Base-by-base conservation (phyloP, 768 basidiomycete genomes). In the Lactifluus hygrophoroides region DNA sequence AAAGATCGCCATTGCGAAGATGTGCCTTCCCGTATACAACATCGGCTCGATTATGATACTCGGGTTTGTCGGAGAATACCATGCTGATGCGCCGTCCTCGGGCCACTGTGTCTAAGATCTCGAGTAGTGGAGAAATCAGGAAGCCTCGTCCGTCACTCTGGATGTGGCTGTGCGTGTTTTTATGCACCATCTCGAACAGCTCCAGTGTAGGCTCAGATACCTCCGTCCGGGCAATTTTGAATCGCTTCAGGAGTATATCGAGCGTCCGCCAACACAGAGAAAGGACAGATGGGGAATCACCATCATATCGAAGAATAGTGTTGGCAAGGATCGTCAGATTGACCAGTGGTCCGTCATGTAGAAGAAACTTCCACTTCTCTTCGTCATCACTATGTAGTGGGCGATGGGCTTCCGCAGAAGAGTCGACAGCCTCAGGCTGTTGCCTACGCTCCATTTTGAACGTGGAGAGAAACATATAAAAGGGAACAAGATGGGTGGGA, bases 261-360 rank as follows among this genome's bases (percentile, higher is more conserved):
- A 58, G 46, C n/a, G 52, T 35, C 16, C 16, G 47, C 57, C 57
- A 58, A 19, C 52, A 58, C 23, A 58, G 25, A 5, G 57, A 47
- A 28, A 58, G 57, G 23, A 11, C 28, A 2, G n/a, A 43, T 3
- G 21, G 38, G 11, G 21, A 38, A 7, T 21, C 44, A 5, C 21
- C 13, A 14, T 42, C 46, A 17, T 32, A 5, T 11, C 5, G 17
- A 21, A 25, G 51, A 34, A 58, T 16, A 30, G 38, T 46, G 2
- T 43, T 16, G 8, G 51, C 28, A 5, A 58, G 52, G 4, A 48
- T 35, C 4, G 32, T 35, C 30, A 58, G 35, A 49, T 58, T 58
- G 23, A 35, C 21, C 11, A 58, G 57, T 5, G 57, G 38, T 17
- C 51, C 52, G 40, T 54, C 51, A 32, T 28, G 35, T n/a, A 54